Evolutionary conservation across 306 rosid species (phyloP), one percentile per base, ranked within the genome.

Genomic region (Malus sieversii): DNA sequence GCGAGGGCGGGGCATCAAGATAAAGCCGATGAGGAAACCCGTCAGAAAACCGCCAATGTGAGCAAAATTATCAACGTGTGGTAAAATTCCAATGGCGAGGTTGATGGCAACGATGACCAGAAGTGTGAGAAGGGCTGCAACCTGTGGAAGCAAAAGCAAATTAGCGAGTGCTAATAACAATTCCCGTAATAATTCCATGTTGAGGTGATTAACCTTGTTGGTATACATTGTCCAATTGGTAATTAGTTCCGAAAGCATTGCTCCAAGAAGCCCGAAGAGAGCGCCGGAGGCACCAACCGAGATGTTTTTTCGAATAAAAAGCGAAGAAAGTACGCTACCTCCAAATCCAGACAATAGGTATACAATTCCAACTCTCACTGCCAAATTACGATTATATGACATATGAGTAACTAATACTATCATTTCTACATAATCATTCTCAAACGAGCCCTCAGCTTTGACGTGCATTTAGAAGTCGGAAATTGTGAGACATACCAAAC

Each of bases 241-340:
- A 52, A 94, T 65, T 70, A 94, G 96, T 68, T 94, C 98, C 4
- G 98, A 94, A 70, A 94, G 93, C 97, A 91, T 94, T 64, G 97
- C 97, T 81, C 98, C 97, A 73, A 94, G 98, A 75, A 94, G 93
- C 74, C 98, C 98, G 70, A 91, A 91, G 22, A 91, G 91, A 32
- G 96, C 93, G 20, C 98, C 96, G 22, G 98, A 94, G 66, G 98
- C 96, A 68, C 98, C 98, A 61, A 94, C 97, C 3, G 97, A 91
- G 70, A 91, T 90, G 82, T 73, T 88, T 79, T 84, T 85, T 82
- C 81, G 86, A 9, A 91, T 75, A 66, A 91, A 94, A 16, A 91
- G 79, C 3, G 83, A 78, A 5, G 98, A 94, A 33, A 94, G 79
- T 12, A 90, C 80, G 72, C 94, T 88, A 40, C 96, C 97, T 1